These are phyloP conservation scores for Tulasnella sp. DNA, from an alignment of 768 basidiomycete species.

Conservation along the genomic window DNA sequence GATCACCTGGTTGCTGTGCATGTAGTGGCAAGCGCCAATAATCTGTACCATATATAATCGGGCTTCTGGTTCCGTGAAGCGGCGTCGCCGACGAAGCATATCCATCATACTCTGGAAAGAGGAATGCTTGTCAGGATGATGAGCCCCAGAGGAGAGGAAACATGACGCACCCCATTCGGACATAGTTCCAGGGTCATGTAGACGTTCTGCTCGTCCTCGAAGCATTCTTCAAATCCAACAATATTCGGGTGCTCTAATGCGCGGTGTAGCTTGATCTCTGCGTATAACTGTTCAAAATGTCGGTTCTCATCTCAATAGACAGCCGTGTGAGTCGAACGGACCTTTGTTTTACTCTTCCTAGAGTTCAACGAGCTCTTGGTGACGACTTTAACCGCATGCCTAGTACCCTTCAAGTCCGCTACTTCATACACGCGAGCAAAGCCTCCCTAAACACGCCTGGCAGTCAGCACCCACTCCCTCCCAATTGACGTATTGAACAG, in stretches of 20 bases:
- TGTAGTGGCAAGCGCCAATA: constrained; percentile 92
- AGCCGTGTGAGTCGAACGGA: constrained; percentile 27
- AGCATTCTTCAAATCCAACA: constrained; percentile 84
- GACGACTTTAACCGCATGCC: constrained; percentile 87
- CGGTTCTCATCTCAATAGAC: neutral
- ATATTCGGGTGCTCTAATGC: constrained; percentile 88
- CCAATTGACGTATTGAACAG: neutral
- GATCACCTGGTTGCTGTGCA: constrained; percentile 94
- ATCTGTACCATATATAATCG: constrained; percentile 91
- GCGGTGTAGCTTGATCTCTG: constrained; percentile 96
- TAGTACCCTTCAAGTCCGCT: constrained; percentile 51
- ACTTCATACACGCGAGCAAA: constrained; percentile 97
- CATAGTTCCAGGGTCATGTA: constrained; percentile 97
- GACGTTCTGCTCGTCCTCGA: constrained; percentile 90
- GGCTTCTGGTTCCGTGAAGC: constrained; percentile 85
- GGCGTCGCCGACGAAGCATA: constrained; percentile 73
- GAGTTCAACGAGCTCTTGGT: constrained; percentile 86
- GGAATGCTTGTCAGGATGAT: neutral
- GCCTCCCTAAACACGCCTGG: constrained; percentile 50
- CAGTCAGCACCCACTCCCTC: neutral
- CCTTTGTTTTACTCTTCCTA: constrained; percentile 96
- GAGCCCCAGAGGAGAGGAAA: neutral
- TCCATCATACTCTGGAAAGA: constrained; percentile 45
- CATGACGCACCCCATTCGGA: constrained; percentile 49
- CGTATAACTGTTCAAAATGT: constrained; percentile 58